phyloP scores from a whole-genome alignment of 2,329 filamentous ascomycete genomes.

The Fusarium cyanostomum region DNA sequence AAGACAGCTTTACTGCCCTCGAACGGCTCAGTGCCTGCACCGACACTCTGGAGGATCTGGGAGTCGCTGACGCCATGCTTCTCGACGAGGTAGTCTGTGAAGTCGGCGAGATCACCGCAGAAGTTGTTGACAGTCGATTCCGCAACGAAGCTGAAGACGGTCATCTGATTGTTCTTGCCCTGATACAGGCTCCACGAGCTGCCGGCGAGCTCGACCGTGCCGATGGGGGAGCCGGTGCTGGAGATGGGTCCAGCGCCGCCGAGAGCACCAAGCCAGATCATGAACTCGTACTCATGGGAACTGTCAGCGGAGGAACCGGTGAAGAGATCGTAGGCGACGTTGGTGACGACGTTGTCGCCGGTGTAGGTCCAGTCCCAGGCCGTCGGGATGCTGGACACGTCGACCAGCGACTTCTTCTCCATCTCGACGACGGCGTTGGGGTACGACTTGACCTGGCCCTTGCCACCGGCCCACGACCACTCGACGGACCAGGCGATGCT shows the following conservation, averaged over 20 bases:
- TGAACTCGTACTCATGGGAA: conserved; percentile 56
- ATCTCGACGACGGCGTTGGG: conserved; percentile 52
- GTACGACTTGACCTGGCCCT: conserved; percentile 54
- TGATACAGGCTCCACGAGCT: conserved; percentile 64
- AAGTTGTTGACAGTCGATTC: conserved; percentile 57
- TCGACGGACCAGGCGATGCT: conserved; percentile 51
- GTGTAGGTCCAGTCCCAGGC: conserved; percentile 55
- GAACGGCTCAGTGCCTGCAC: conserved; percentile 67
- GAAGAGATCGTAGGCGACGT: conserved; percentile 70
- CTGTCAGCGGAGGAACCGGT: conserved; percentile 56
- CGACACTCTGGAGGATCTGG: conserved; percentile 64
- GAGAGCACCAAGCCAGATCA: conserved; percentile 37
- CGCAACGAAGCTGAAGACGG: conserved; percentile 64
- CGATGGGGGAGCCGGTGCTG: conserved; percentile 60
- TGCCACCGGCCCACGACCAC: conserved; percentile 53
- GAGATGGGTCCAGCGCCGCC: conserved; percentile 46
- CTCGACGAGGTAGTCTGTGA: conserved; percentile 63
- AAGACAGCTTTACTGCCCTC: conserved; percentile 53
- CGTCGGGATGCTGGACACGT: conserved; percentile 46
- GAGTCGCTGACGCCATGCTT: conserved; percentile 57
- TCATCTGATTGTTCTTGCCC: conserved; percentile 64
- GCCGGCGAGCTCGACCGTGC: conserved; percentile 62
- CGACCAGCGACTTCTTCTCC: conserved; percentile 30
- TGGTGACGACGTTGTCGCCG: conserved; percentile 58
- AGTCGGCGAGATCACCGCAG: conserved; percentile 64